Evolutionary conservation across 148 eudicot genomes (phyloP).

Genomic region (Simmondsia chinensis): DNA sequence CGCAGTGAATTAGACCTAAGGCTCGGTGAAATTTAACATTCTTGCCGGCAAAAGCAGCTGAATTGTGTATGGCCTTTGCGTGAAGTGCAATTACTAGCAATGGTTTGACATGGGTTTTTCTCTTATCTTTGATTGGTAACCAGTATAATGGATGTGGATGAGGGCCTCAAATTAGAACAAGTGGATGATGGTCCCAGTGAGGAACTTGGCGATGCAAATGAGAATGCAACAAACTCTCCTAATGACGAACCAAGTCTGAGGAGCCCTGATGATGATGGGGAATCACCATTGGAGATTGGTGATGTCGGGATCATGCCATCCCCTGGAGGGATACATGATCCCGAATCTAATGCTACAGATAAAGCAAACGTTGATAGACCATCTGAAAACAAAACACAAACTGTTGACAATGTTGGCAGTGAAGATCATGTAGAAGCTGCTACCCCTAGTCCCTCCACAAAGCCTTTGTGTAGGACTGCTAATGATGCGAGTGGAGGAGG

Average conservation of each 20-base stretch:
- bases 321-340: background rate
- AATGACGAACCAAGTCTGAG: conserved; percentile 4
- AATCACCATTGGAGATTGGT: background rate
- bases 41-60: too few species aligned
- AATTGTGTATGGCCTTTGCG: too few species aligned
- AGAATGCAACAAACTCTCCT: conserved; percentile 5
- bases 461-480: conserved; percentile 14
- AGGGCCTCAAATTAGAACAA: conserved; percentile 9
- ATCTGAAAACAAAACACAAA: conserved; percentile 2
- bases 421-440: conserved; percentile 9
- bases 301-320: conserved; percentile 18
- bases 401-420: too few species aligned
- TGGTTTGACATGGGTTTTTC: too few species aligned
- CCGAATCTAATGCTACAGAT: too few species aligned
- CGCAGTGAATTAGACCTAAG: too few species aligned
- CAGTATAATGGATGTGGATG: conserved; percentile 18
- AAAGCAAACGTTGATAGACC: background rate
- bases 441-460: conserved; percentile 19
- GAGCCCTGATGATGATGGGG: conserved; percentile 2
- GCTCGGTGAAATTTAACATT: too few species aligned
- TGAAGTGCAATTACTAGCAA: too few species aligned
- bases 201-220: conserved; percentile 9
- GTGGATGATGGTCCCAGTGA: conserved; percentile 30
- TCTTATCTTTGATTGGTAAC: too few species aligned
- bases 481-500: conserved; percentile 18